Percentiles rank a stretch among this genome's conserved stretches.
Conservation (phyloP, 495 filamentous ascomycete species). For the Aspergillus funiculosus region DNA sequence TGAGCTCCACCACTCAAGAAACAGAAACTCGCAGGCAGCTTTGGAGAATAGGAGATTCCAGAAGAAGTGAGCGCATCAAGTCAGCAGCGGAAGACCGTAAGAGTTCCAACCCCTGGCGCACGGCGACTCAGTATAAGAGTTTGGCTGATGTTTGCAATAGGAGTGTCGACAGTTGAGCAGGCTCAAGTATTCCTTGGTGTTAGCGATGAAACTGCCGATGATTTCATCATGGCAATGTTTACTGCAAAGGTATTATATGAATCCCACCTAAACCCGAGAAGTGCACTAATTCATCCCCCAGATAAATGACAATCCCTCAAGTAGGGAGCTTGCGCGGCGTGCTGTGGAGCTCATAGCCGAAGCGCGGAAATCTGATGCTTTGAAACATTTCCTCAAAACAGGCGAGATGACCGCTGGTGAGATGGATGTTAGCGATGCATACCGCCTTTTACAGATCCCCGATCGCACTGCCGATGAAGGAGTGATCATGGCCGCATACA, state of each 20-base stretch:
- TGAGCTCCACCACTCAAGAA: slow-evolving; percentile 43
- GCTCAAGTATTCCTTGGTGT: slow-evolving; percentile 55
- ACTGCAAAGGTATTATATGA: slow-evolving; percentile 45
- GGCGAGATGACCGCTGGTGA: slow-evolving; percentile 47
- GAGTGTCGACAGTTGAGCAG: slow-evolving; percentile 56
- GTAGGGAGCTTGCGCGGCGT: slow-evolving; percentile 44
- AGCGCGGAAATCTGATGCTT: slow-evolving; percentile 45
- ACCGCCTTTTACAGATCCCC: slow-evolving; percentile 49
- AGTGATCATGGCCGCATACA: slow-evolving; percentile 47
- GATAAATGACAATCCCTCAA: slow-evolving; percentile 44
- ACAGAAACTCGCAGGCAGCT: slow-evolving; percentile 47
- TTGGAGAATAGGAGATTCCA: slow-evolving; percentile 50
- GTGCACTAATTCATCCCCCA: slow-evolving; percentile 12
- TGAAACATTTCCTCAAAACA: slow-evolving; percentile 51
- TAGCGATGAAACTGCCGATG: slow-evolving; percentile 46
- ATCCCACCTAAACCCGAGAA: not conserved
- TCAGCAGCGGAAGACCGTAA: slow-evolving; percentile 51
- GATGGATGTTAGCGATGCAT: slow-evolving; percentile 55
- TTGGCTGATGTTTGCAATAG: slow-evolving; percentile 24
- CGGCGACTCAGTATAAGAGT: not conserved
- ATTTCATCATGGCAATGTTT: slow-evolving; percentile 55
- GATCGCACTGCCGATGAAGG: slow-evolving; percentile 48
- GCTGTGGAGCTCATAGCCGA: slow-evolving; percentile 55
- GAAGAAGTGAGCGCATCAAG: slow-evolving; percentile 48
- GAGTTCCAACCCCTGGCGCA: slow-evolving; percentile 1